Evolutionary conservation across 1,284 basidiomycete genomes (phyloP).

Genomic region (Xerocomus nothofagi): DNA sequence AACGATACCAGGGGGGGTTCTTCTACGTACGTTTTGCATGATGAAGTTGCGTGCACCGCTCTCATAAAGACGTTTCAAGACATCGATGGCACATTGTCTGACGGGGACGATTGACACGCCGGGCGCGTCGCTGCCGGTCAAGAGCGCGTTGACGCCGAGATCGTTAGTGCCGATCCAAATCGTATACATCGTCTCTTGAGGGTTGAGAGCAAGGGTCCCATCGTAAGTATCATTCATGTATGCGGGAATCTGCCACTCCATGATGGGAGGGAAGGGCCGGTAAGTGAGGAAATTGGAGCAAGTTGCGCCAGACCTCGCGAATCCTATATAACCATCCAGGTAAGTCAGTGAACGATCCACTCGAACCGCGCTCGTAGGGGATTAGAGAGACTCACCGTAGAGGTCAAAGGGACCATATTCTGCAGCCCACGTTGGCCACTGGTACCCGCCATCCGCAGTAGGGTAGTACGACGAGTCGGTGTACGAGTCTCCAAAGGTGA

Average conservation of each 20-base stretch:
- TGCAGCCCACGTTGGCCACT: conserved; percentile 48
- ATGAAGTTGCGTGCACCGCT: conserved; percentile 47
- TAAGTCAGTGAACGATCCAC: not conserved
- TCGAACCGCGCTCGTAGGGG: not conserved
- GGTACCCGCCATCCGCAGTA: conserved; percentile 37
- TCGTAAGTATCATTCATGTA: conserved; percentile 34
- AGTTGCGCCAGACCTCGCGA: conserved; percentile 44
- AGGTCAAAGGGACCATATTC: conserved; percentile 40
- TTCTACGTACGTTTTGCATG: conserved; percentile 41
- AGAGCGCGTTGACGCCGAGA: conserved; percentile 40
- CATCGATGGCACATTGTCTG: conserved; percentile 44
- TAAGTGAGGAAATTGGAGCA: conserved; percentile 45
- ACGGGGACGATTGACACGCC: conserved; percentile 45
- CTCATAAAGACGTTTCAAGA: conserved; percentile 40
- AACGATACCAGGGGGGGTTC: not conserved
- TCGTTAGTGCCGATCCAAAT: conserved; percentile 54
- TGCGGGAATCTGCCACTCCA: conserved; percentile 38
- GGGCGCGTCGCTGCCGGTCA: conserved; percentile 38
- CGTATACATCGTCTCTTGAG: conserved; percentile 45
- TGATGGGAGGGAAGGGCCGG: conserved; percentile 40
- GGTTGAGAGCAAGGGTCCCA: conserved; percentile 27
- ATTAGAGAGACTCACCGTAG: conserved; percentile 30
- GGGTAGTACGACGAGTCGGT: conserved; percentile 39
- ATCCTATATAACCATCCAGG: conserved; percentile 15
- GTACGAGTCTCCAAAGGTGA: conserved; percentile 50